Conservation (phyloP, 805 yeast species). For the Saccharomyces eubayanus region DNA sequence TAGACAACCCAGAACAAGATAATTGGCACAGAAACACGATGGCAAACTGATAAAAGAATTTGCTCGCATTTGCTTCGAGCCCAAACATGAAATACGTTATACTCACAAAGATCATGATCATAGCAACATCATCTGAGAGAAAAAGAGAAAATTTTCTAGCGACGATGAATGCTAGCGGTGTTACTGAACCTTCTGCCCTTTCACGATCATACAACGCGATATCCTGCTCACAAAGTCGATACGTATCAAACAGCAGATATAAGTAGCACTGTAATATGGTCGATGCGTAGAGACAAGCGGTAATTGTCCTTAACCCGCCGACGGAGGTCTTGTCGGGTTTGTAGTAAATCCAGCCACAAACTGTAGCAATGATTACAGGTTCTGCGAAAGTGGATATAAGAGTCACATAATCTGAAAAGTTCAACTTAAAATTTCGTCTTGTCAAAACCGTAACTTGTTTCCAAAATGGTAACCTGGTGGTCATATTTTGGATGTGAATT, state of each 20-base stretch:
- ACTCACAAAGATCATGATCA: conserved; percentile 49
- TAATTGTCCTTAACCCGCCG: conserved; percentile 57
- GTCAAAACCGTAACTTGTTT: conserved; percentile 40
- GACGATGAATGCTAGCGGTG: conserved; percentile 57
- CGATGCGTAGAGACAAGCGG: conserved; percentile 46
- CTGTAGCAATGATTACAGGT: conserved; percentile 47
- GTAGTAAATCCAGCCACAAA: conserved; percentile 72
- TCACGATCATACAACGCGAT: conserved; percentile 56
- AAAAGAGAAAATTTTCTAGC: conserved; percentile 60
- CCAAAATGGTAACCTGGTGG: conserved; percentile 33
- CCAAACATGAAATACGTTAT: conserved; percentile 77
- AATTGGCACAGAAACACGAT: conserved; percentile 49
- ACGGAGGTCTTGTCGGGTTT: conserved; percentile 36
- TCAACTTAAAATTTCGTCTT: conserved; percentile 38
- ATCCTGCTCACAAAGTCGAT: conserved; percentile 47
- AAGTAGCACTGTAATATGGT: conserved; percentile 49
- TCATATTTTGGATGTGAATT: conserved; percentile 19
- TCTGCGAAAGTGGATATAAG: conserved; percentile 36
- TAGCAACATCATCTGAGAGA: conserved; percentile 58
- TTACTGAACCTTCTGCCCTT: conserved; percentile 57
- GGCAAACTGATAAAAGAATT: conserved; percentile 58
- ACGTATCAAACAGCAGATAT: conserved; percentile 49
- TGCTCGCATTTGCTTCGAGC: conserved; percentile 39
- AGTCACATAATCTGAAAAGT: conserved; percentile 45
- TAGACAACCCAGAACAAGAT: conserved; percentile 26